These are phyloP conservation scores for Phytophthora rubi DNA, from an alignment of 352 stramenopile genomes.

Conservation along the genomic window DNA sequence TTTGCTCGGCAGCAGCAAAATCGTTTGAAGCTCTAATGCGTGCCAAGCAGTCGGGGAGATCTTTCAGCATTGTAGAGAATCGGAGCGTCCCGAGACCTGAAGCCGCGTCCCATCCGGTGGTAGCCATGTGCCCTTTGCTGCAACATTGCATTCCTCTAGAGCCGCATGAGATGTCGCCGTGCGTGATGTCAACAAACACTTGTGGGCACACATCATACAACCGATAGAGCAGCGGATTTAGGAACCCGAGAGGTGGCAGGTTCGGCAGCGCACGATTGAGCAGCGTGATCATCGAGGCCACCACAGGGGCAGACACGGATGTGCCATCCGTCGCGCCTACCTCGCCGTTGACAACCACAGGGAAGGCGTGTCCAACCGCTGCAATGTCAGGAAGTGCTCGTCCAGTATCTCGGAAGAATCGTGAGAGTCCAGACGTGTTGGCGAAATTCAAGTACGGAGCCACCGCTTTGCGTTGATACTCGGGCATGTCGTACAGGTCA, in stretches of 20 bases:
- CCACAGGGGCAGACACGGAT: slow-evolving; percentile 71
- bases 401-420: slow-evolving; percentile 50
- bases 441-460: slow-evolving; percentile 43
- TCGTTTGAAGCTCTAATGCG: slow-evolving; percentile 21
- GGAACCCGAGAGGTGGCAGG: slow-evolving; percentile 59
- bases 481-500: slow-evolving; percentile 50
- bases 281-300: slow-evolving; percentile 67
- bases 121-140: slow-evolving; percentile 48
- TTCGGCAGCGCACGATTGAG: slow-evolving; percentile 60
- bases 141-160: slow-evolving; percentile 58
- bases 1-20: slow-evolving; percentile 11
- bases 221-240: slow-evolving; percentile 79
- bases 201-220: slow-evolving; percentile 61
- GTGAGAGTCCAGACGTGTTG: slow-evolving; percentile 25
- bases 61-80: slow-evolving; percentile 44
- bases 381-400: slow-evolving; percentile 73
- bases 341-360: slow-evolving; percentile 61
- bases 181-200: slow-evolving; percentile 74
- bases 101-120: slow-evolving; percentile 69
- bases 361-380: slow-evolving; percentile 68
- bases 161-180: slow-evolving; percentile 68
- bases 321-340: slow-evolving; percentile 71
- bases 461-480: slow-evolving; percentile 56
- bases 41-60: slow-evolving; percentile 54
- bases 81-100: slow-evolving; percentile 69